Conservation (phyloP, 306 rosid species). For the Herpetospermum pedunculosum region DNA sequence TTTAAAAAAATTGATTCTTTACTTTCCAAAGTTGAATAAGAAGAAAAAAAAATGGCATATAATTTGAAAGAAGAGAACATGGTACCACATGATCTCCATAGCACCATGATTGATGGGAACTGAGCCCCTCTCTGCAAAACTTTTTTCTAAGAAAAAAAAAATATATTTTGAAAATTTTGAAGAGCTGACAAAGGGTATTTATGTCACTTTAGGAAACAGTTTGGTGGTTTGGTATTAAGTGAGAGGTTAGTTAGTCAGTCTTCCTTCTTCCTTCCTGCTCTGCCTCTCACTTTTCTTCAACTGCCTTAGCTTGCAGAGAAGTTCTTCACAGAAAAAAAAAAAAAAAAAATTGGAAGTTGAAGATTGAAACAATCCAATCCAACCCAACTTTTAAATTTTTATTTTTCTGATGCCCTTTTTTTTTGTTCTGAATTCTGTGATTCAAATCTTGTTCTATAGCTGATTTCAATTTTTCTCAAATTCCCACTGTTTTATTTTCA, state of each 20-base stretch:
- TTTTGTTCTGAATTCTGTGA: background rate
- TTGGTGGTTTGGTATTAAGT: constrained; percentile 13
- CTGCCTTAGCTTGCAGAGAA: background rate
- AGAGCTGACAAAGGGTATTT: constrained; percentile 2
- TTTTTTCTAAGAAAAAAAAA: background rate
- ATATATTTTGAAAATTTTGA: background rate
- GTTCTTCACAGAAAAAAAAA: background rate
- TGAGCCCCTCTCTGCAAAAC: background rate
- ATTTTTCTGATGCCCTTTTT: background rate
- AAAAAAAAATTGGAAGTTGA: background rate
- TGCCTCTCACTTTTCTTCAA: background rate
- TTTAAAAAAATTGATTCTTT: background rate
- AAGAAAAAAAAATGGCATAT: background rate
- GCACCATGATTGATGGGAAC: constrained; percentile 11
- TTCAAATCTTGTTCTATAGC: background rate
- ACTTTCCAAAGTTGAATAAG: background rate
- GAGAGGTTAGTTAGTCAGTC: constrained; percentile 8
- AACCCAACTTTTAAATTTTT: background rate
- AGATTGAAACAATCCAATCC: background rate
- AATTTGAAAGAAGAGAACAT: constrained; percentile 3
- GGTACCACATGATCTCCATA: constrained; percentile 12
- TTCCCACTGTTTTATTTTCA: background rate
- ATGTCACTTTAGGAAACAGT: background rate
- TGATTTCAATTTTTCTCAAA: background rate
- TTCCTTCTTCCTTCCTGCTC: background rate